These are phyloP conservation scores for Biscutella auriculata DNA, from an alignment of 441 rosid genomes.

Conservation along the genomic window DNA sequence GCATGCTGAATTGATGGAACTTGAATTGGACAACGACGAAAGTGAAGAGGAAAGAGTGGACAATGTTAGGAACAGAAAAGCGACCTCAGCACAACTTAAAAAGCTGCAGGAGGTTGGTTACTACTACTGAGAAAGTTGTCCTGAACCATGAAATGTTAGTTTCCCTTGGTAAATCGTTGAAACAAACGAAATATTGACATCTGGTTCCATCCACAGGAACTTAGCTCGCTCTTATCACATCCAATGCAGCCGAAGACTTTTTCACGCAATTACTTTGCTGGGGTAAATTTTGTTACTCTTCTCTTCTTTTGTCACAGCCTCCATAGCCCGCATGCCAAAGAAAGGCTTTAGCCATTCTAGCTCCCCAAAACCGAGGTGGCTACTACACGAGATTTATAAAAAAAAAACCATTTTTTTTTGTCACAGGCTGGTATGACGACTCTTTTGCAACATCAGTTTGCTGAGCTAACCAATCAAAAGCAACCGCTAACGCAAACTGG, in stretches of 20 bases:
- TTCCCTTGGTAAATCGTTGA: not conserved
- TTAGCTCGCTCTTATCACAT: constrained; percentile 44
- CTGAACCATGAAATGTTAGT: not conserved
- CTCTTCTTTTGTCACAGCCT: not conserved
- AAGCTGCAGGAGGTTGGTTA: constrained; percentile 55
- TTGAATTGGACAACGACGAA: constrained; percentile 57
- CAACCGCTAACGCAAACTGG: constrained; percentile 15
- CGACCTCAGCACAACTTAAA: constrained; percentile 42
- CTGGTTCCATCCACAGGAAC: constrained; percentile 50
- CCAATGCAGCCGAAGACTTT: constrained; percentile 79
- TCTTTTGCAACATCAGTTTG: constrained; percentile 63
- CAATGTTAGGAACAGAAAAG: constrained; percentile 52
- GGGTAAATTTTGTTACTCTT: constrained; percentile 34
- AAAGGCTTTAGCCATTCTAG: not conserved
- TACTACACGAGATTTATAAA: not conserved
- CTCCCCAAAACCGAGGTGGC: not conserved
- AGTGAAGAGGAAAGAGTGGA: constrained; percentile 82
- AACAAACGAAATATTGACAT: not conserved
- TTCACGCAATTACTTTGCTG: constrained; percentile 84
- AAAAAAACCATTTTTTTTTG: not conserved
- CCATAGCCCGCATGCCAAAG: not conserved
- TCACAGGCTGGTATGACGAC: constrained; percentile 69
- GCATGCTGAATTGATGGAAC: constrained; percentile 67
- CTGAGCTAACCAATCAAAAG: constrained; percentile 49
- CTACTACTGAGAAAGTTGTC: constrained; percentile 7